These are phyloP conservation scores for Lojkania enalia DNA, from an alignment of 2,329 filamentous ascomycete genomes.

Conservation along the genomic window DNA sequence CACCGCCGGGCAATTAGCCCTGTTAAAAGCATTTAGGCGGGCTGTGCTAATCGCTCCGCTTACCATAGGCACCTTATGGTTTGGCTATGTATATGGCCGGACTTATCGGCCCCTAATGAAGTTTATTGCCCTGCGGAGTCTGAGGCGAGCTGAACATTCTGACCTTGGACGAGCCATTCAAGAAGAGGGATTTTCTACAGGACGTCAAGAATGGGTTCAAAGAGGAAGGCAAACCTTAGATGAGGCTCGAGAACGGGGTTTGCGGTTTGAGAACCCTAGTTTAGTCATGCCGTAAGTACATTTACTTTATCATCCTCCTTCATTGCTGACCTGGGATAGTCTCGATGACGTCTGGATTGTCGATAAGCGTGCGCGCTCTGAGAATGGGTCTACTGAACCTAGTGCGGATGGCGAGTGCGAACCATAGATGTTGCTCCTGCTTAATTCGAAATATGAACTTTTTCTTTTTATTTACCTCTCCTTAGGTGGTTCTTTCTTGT, in stretches of 20 bases:
- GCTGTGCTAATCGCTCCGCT: conserved; percentile 76
- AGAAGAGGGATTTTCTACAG: conserved; percentile 31
- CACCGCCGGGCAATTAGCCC: conserved; percentile 82
- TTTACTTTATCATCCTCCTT: conserved; percentile 3
- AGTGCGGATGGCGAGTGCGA: conserved; percentile 21
- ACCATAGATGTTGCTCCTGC: conserved; percentile 2
- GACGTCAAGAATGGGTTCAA: conserved; percentile 1
- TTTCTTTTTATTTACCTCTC: no score
- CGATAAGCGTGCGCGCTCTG: conserved; percentile 33
- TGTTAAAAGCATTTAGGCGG: conserved; percentile 72
- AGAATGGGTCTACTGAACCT: conserved; percentile 23
- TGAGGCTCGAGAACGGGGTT: conserved; percentile 69
- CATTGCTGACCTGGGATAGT: conserved; percentile 40
- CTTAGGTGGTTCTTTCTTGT: conserved; percentile 21
- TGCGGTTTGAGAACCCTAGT: conserved; percentile 77
- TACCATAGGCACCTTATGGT: conserved; percentile 82
- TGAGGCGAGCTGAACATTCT: conserved; percentile 65
- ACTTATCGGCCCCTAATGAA: conserved; percentile 87
- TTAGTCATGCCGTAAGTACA: conserved; percentile 66
- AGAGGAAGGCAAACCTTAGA: conserved; percentile 65
- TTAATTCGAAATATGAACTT: no score
- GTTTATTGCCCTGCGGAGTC: conserved; percentile 88
- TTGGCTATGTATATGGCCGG: conserved; percentile 76
- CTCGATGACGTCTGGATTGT: conserved; percentile 71
- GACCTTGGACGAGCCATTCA: conserved; percentile 54